Evolutionary conservation across 177 flowering plant species (phyloP).

Genomic region (Vitis hybrid): DNA sequence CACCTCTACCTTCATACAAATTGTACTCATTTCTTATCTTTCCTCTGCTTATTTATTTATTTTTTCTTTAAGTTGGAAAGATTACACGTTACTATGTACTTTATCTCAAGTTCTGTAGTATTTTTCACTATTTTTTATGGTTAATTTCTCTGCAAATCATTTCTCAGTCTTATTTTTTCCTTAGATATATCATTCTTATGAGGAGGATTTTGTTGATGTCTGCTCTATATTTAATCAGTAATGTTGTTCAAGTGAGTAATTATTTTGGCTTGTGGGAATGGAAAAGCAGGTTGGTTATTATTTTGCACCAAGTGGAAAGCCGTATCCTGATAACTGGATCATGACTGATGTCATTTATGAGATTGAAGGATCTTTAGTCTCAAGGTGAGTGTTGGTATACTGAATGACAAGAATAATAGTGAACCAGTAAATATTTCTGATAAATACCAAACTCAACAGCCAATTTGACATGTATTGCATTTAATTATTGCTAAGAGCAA

Average conservation of each 20-base stretch:
- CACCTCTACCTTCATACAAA: too few relatives aligned
- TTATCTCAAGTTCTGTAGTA: too few relatives aligned
- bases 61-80: background rate
- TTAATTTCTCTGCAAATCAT: background rate
- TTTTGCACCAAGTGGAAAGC: conserved; percentile 99
- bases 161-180: background rate
- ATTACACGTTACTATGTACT: background rate
- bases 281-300: conserved; percentile 85
- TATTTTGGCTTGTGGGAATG: conserved; percentile 28
- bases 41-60: background rate
- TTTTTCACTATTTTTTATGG: background rate
- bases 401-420: background rate
- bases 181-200: conserved; percentile 1
- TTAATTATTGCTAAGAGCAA: too few relatives aligned
- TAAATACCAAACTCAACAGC: too few relatives aligned
- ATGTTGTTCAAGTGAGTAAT: conserved; percentile 20
- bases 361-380: conserved; percentile 73
- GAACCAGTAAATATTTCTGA: too few relatives aligned
- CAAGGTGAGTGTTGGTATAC: conserved; percentile 54
- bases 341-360: conserved; percentile 92
- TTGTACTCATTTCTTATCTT: too few relatives aligned
- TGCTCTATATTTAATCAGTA: conserved; percentile 14
- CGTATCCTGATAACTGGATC: conserved; percentile 99
- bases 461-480: too few relatives aligned
- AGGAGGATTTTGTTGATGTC: conserved; percentile 5